Evolutionary conservation across 139 green algal species (phyloP).

Genomic region (Chlorella sorokiniana): DNA sequence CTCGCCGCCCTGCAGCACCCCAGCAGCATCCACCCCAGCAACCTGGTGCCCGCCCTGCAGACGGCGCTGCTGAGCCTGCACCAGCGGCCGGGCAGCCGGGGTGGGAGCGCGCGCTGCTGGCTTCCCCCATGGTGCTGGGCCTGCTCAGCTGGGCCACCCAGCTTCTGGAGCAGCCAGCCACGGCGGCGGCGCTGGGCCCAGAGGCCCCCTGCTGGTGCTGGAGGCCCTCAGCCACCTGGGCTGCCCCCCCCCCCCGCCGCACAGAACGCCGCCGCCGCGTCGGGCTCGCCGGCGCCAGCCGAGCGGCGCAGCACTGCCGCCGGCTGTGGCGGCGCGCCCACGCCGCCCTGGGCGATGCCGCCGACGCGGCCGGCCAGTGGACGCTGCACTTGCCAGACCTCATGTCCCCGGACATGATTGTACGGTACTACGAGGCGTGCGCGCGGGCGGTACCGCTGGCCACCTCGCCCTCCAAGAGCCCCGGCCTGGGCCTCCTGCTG

Average conservation of each 20-base stretch:
- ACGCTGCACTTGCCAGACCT: not conserved
- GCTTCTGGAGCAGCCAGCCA: constrained; percentile 1
- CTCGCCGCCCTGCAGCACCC: constrained; percentile 7
- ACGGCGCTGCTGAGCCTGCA: constrained; percentile 6
- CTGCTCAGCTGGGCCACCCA: constrained; percentile 3
- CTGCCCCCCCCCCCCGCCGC: not conserved
- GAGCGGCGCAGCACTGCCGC: constrained; percentile 10
- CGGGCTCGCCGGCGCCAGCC: not conserved
- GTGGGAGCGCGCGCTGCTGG: constrained; percentile 22
- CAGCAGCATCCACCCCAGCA: not conserved
- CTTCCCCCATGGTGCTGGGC: constrained; percentile 5
- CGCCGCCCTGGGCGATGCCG: not conserved
- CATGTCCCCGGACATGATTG: constrained; percentile 22
- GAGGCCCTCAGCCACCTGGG: constrained; percentile 15
- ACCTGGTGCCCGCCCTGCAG: not conserved
- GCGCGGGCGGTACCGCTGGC: not conserved
- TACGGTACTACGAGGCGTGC: constrained; percentile 23
- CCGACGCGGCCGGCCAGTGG: not conserved
- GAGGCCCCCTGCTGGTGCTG: constrained; percentile 23
- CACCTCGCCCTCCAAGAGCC: constrained; percentile 1
- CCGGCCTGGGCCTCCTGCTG: constrained; percentile 24
- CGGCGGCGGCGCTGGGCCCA: not conserved
- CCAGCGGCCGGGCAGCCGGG: not conserved
- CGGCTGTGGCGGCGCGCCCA: constrained; percentile 24
- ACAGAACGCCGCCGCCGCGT: not conserved